Evolutionary conservation across 208 protist species (phyloP), one percentile per base, ranked within the genome.

Genomic region (Crithidia sp.): DNA sequence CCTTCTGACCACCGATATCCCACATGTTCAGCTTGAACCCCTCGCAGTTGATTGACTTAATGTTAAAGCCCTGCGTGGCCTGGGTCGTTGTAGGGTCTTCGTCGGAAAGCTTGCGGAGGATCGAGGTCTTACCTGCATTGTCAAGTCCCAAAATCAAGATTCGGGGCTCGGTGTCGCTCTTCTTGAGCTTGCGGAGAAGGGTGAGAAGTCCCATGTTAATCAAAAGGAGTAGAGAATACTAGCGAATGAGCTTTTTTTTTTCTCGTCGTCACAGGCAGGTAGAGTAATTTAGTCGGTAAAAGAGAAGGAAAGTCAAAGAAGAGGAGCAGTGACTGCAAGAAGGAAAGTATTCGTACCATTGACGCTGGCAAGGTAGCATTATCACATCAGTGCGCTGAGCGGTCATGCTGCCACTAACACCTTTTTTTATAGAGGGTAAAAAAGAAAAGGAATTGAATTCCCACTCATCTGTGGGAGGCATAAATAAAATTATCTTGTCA

Each of bases 61-160:
- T 98, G 88, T 99, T 99, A 82, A 99, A 99, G 0, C 98, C 98
- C 67, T 99, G 96, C 12, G 98, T 99, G 5, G 98, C 98, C 69
- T 96, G 97, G 36, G 98, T 98, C 9, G 95, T 92, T 2, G 88
- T 94, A 12, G 97, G 95, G 68, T 99, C 97, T 72, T 99, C 98
- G 55, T 98, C 91, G 47, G 91, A 92, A 9, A 99, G 88, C 76
- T 97, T 94, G 60, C 98, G 96, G 17, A 99, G 82, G 69, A 98
- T 98, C 7, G 98, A 99, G 0, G 98, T 99, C 82, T 99, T 99
- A 6, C 97, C 97, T 14, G 99, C 99, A 76, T 99, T 99, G 81
- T 99, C 98, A 16, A 99, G 90, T 2, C 98, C 98, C 28, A 99
- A 79, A 82, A 99, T 96, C 5, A 99, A 82, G 62, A 99, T 92